Conservation (phyloP, 148 eudicot species). For the Vaccinium macrocarpon region DNA sequence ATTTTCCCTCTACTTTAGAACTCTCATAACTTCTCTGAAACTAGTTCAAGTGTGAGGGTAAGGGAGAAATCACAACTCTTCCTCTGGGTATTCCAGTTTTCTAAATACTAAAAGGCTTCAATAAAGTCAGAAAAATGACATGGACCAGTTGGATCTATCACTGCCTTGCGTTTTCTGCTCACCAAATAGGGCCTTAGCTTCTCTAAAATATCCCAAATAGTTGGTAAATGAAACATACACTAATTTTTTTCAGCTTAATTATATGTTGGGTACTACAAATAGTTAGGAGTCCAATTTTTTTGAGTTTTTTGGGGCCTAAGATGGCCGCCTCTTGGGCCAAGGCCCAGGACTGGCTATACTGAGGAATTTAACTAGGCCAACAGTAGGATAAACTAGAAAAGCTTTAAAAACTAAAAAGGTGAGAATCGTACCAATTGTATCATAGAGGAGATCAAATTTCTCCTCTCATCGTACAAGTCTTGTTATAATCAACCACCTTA, state of each 20-base stretch:
- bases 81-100: conserved; percentile 58
- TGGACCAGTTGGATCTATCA: conserved; percentile 46
- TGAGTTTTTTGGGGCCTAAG: neutral
- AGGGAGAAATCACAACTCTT: conserved; percentile 43
- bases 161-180: conserved; percentile 35
- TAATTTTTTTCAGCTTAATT: too few relatives aligned
- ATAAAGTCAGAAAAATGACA: conserved; percentile 33
- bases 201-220: conserved; percentile 42
- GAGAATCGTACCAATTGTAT: conserved; percentile 42
- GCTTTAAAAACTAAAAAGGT: neutral
- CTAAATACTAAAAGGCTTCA: conserved; percentile 44
- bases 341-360: too few relatives aligned
- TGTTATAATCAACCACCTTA: conserved; percentile 45
- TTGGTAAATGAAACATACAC: neutral
- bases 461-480: conserved; percentile 40
- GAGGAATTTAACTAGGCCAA: too few relatives aligned
- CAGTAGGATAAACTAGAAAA: too few relatives aligned
- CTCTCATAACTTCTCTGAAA: neutral
- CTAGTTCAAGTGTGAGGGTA: conserved; percentile 11
- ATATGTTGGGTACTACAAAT: too few relatives aligned
- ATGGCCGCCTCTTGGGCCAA: too few relatives aligned
- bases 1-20: too few relatives aligned
- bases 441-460: conserved; percentile 46
- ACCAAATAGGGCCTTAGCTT: conserved; percentile 36
- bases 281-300: too few relatives aligned